Evolutionary conservation across 2,329 filamentous ascomycete species (phyloP), one percentile per base, ranked within the genome.

Genomic region (Colletotrichum shisoi): DNA sequence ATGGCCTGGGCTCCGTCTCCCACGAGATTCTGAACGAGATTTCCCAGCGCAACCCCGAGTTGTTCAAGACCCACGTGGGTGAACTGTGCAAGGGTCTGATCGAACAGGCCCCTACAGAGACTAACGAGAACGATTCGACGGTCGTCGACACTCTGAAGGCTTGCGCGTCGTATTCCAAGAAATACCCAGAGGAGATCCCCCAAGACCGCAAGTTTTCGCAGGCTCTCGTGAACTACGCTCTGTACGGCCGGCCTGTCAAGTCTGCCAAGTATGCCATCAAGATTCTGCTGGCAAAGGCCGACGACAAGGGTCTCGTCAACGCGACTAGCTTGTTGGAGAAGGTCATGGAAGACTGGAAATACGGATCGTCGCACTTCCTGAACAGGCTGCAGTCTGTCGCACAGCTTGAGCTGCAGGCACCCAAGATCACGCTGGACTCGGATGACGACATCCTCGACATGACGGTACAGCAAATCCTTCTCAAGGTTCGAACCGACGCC

Each of bases 251-350:
- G 27, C 94, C 94, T 2, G 86, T 92, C 12, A 89, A 90, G 75
- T 91, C 92, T 9, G 92, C 94, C 24, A 99, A 99, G 78, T 93
- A 98, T 79, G 95, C 95, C 0, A 89, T 98, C 56, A 94, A 92
- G 34, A 93, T 99, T 70, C 84, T 99, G 61, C 87, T 97, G 78
- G 89, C 91, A 42, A 89, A 89, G 72, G 82, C 83, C 52, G 84
- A 87, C 24, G 88, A 94, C 57, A 95, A 92, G 76, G 91, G 84
- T 71, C 79, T 94, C 74, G 90, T 96, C 80, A 91, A 93, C 67
- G 92, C 93, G 8, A 93, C 90, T 60, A 93, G 96, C 72, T 84
- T 99, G 12, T 79, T 97, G 8, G 86, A 90, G 62, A 91, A 90
- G 75, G 90, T 90, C 67, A 86, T 92, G 70, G 88, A 92, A 70